A percentile compares a stretch with the other conserved stretches of the same genome.
These are phyloP conservation scores for Mortierella claussenii DNA, from an alignment of 192 early-diverging fungal genomes.

Conservation along the genomic window DNA sequence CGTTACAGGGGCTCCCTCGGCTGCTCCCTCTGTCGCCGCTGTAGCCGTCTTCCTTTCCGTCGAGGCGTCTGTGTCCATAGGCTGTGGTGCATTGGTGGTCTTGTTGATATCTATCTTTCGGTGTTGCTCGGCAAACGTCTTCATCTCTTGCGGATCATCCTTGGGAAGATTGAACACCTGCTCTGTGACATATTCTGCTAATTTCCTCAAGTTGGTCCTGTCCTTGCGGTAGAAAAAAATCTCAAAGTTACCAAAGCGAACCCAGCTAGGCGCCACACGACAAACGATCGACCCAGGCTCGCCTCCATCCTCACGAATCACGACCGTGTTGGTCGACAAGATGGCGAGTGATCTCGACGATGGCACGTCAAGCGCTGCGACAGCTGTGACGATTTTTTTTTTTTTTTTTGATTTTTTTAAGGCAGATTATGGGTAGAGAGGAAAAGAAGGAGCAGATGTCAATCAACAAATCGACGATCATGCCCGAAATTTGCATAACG, in stretches of 20 bases:
- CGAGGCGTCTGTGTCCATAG: not conserved
- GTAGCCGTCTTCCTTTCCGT: not conserved
- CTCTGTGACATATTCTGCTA: conserved; percentile 81
- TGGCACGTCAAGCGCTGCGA: conserved; percentile 78
- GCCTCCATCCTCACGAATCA: conserved; percentile 70
- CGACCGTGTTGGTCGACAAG: conserved; percentile 67
- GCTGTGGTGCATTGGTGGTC: not conserved
- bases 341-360: conserved; percentile 83
- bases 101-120: conserved; percentile 1
- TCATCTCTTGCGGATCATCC: conserved; percentile 31
- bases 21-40: not conserved
- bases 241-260: conserved; percentile 92
- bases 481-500: too few relatives aligned
- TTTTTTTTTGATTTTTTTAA: too few relatives aligned
- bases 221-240: conserved; percentile 78
- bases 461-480: too few relatives aligned
- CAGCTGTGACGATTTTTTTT: too few relatives aligned
- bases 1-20: conserved; percentile 2
- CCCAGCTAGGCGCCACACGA: conserved; percentile 81
- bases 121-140: conserved; percentile 9
- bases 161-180: conserved; percentile 62
- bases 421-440: too few relatives aligned
- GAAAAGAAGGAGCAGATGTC: too few relatives aligned
- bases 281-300: conserved; percentile 83
- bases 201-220: conserved; percentile 53